phyloP scores from a whole-genome alignment of 352 stramenopile genomes.

The Pythium dissotocum region DNA sequence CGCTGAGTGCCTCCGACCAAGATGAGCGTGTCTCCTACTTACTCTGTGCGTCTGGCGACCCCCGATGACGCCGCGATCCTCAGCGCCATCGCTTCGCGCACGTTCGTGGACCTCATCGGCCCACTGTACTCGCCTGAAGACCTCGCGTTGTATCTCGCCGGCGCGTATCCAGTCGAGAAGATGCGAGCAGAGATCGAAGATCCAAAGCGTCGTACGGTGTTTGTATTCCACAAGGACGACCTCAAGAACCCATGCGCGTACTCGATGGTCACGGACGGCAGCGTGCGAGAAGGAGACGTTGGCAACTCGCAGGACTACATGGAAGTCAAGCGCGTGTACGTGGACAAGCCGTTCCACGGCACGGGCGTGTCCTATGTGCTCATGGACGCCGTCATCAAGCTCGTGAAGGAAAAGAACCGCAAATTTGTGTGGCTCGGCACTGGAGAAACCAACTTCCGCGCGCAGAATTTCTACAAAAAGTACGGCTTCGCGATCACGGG shows the following conservation, averaged over 20 bases:
- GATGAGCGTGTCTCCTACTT: slow-evolving; percentile 2
- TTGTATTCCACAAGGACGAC: slow-evolving; percentile 25
- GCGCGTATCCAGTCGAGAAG: slow-evolving; percentile 24
- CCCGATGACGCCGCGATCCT: slow-evolving; percentile 24
- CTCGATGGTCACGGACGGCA: slow-evolving; percentile 31
- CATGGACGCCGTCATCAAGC: slow-evolving; percentile 32
- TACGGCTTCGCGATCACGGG: slow-evolving; percentile 34
- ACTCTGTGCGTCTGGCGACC: slow-evolving; percentile 24
- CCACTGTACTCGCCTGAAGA: slow-evolving; percentile 21
- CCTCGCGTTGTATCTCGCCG: slow-evolving; percentile 19
- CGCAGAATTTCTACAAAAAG: slow-evolving; percentile 41
- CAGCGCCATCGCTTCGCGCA: slow-evolving; percentile 30
- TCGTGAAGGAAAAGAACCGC: slow-evolving; percentile 24
- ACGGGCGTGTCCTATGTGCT: slow-evolving; percentile 29
- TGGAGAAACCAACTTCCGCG: slow-evolving; percentile 33
- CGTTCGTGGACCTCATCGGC: slow-evolving; percentile 26
- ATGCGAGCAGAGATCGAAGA: slow-evolving; percentile 30
- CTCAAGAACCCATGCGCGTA: slow-evolving; percentile 23
- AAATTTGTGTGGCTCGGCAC: slow-evolving; percentile 34
- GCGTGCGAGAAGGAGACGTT: slow-evolving; percentile 25
- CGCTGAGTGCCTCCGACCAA: not conserved
- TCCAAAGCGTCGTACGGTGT: slow-evolving; percentile 23
- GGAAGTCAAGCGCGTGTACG: slow-evolving; percentile 39
- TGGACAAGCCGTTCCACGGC: slow-evolving; percentile 34
- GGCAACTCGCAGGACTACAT: slow-evolving; percentile 20